Conservation (phyloP, 495 filamentous ascomycete species). For the Letharia lupina region DNA sequence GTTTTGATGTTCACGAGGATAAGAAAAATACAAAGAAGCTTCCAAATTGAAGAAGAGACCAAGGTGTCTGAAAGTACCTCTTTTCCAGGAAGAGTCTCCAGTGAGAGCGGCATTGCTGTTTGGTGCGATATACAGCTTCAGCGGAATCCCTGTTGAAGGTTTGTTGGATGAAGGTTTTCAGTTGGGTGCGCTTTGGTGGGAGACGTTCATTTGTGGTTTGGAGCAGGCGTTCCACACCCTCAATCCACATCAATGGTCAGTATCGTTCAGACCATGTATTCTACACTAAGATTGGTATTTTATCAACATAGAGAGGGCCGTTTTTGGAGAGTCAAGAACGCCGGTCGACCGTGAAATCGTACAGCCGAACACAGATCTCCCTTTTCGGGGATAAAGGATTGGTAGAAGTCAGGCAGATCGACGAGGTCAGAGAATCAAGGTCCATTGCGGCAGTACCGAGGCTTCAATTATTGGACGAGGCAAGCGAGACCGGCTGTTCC, state of each 20-base stretch:
- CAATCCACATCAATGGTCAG: background rate
- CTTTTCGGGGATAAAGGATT: background rate
- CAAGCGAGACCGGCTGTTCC: background rate
- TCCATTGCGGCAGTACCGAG: background rate
- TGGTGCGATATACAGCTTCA: background rate
- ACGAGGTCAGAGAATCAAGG: background rate
- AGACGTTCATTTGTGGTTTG: background rate
- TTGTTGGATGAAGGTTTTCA: background rate
- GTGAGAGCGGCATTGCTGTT: conserved; percentile 13
- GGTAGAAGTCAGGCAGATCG: conserved; percentile 1
- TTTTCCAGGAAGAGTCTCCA: conserved; percentile 16
- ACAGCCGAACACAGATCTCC: background rate
- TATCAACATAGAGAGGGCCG: conserved; percentile 3
- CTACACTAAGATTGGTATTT: conserved; percentile 10
- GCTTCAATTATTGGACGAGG: background rate
- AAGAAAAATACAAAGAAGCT: conserved; percentile 41
- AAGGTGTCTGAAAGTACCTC: conserved; percentile 16
- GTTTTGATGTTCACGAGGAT: conserved; percentile 52
- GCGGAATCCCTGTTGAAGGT: background rate
- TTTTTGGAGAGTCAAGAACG: background rate
- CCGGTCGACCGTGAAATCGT: background rate
- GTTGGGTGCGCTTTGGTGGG: background rate
- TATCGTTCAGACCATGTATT: background rate
- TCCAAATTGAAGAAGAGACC: conserved; percentile 35
- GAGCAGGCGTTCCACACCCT: background rate